Evolutionary conservation across 768 basidiomycete genomes (phyloP).

Genomic region (Lentinula raphanica): DNA sequence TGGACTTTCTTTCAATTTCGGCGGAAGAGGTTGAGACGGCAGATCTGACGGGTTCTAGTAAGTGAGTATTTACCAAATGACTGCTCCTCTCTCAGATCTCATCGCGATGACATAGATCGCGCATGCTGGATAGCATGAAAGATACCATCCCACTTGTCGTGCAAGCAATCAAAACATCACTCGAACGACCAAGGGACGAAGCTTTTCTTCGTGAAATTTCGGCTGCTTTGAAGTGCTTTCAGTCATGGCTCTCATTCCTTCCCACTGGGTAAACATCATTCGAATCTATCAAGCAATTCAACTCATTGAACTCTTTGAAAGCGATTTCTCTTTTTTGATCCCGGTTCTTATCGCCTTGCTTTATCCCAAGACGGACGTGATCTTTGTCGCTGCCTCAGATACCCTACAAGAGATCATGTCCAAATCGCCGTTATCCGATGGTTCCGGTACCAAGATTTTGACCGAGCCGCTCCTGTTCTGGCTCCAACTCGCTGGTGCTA

Average conservation of each 20-base stretch:
- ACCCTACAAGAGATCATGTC: slow-evolving; percentile 75
- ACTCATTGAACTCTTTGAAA: slow-evolving; percentile 1
- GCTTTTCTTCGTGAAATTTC: slow-evolving; percentile 42
- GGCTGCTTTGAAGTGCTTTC: slow-evolving; percentile 73
- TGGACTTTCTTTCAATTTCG: slow-evolving; percentile 77
- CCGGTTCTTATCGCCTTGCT: slow-evolving; percentile 62
- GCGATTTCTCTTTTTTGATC: slow-evolving; percentile 55
- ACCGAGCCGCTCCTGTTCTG: slow-evolving; percentile 87
- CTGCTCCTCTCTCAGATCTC: slow-evolving; percentile 1
- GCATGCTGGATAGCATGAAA: slow-evolving; percentile 59
- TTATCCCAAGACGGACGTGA: slow-evolving; percentile 43
- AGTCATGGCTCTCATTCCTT: slow-evolving; percentile 75
- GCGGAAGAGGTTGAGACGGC: slow-evolving; percentile 78
- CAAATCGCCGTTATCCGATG: slow-evolving; percentile 67
- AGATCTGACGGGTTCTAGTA: slow-evolving; percentile 67
- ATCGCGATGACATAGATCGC: slow-evolving; percentile 35
- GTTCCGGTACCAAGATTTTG: slow-evolving; percentile 61
- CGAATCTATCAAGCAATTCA: background rate
- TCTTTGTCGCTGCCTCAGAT: slow-evolving; percentile 63
- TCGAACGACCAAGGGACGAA: slow-evolving; percentile 33
- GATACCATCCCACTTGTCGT: slow-evolving; percentile 69
- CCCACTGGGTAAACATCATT: slow-evolving; percentile 51
- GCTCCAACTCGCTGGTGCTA: slow-evolving; percentile 52
- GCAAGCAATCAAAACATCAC: slow-evolving; percentile 56
- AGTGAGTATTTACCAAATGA: slow-evolving; percentile 43